Percentiles rank a stretch among this genome's conserved stretches.
Conservation (phyloP, 2,329 filamentous ascomycete species). For the Westerdykella sp. region DNA sequence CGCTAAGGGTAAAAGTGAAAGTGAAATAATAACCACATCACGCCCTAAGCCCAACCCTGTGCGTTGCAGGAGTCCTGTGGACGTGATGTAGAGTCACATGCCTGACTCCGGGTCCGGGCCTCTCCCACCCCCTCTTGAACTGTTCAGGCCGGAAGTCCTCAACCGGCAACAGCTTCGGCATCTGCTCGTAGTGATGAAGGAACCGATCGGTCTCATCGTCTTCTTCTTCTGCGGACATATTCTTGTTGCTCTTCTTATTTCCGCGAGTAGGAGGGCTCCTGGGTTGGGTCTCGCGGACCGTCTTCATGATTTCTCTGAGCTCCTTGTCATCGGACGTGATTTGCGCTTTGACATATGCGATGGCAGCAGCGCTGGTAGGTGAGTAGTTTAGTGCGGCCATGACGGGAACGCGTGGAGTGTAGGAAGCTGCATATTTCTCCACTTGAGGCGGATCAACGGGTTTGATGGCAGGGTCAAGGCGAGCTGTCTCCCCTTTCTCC, state of each 20-base stretch:
- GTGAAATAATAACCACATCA: too few species aligned
- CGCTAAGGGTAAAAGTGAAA: too few species aligned
- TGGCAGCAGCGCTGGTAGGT: constrained; percentile 34
- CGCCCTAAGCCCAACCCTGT: too few species aligned
- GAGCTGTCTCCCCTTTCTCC: constrained; percentile 61
- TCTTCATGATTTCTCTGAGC: constrained; percentile 64
- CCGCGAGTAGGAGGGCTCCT: constrained; percentile 4
- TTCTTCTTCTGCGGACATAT: neutral
- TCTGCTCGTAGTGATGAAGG: constrained; percentile 23
- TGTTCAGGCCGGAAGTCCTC: constrained; percentile 18
- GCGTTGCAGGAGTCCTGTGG: too few species aligned
- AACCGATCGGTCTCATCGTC: constrained; percentile 7
- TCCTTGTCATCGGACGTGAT: constrained; percentile 70
- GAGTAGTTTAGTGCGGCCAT: constrained; percentile 59
- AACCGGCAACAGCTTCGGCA: constrained; percentile 21
- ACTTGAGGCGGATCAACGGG: constrained; percentile 55
- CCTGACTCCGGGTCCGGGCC: neutral
- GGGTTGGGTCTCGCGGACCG: constrained; percentile 20
- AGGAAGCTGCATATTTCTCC: constrained; percentile 61
- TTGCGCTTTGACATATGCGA: constrained; percentile 74
- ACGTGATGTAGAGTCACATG: too few species aligned
- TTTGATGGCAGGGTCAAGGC: constrained; percentile 58
- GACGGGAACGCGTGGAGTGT: constrained; percentile 66
- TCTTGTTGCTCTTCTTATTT: constrained; percentile 1
- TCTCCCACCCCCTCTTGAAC: constrained; percentile 14